These are phyloP conservation scores for Dichotomocladium elegans DNA, from an alignment of 371 early-diverging fungal genomes.

Conservation along the genomic window DNA sequence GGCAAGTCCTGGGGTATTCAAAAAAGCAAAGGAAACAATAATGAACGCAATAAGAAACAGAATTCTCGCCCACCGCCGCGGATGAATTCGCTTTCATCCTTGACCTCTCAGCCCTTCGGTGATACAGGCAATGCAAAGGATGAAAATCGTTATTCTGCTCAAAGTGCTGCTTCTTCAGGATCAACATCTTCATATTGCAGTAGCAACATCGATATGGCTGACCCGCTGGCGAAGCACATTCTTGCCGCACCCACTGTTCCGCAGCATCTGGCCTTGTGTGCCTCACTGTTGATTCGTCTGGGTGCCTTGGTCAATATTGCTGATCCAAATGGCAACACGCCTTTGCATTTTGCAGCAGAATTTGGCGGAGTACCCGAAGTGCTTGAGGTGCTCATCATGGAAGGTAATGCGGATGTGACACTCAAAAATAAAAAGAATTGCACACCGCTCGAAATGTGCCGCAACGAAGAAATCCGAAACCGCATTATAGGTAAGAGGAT, in stretches of 20 bases:
- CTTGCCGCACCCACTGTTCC: conserved; percentile 18
- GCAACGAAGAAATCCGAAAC: conserved; percentile 27
- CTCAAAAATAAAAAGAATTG: conserved; percentile 49
- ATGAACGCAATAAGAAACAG: neutral
- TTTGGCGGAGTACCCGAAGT: conserved; percentile 57
- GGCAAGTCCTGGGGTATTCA: conserved; percentile 45
- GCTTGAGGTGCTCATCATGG: conserved; percentile 42
- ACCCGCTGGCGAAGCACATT: conserved; percentile 2
- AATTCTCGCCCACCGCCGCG: conserved; percentile 1
- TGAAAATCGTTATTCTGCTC: conserved; percentile 13
- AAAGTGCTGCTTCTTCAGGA: conserved; percentile 6
- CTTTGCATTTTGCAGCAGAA: conserved; percentile 67
- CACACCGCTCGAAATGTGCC: conserved; percentile 51
- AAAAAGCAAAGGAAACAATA: conserved; percentile 17
- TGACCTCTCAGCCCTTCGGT: conserved; percentile 2
- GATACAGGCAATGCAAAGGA: neutral
- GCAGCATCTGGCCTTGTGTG: conserved; percentile 47
- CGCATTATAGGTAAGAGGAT: conserved; percentile 13
- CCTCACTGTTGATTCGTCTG: conserved; percentile 48
- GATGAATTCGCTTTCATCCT: conserved; percentile 11
- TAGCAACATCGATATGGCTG: neutral
- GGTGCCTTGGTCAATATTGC: conserved; percentile 60
- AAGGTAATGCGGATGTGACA: conserved; percentile 44
- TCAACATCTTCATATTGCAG: conserved; percentile 4
- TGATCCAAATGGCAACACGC: conserved; percentile 63